These are phyloP conservation scores for barrel medic (Medicago truncatula) DNA, from an alignment of 306 rosid genomes.

Conservation along the genomic window MtrunA17r5.0-ANR NC_053048.1:48863501-48864000, in stretches of 20 bases:
- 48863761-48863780: conserved; percentile 92
- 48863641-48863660: conserved; percentile 81
- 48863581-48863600: conserved; percentile 82
- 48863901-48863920: conserved; percentile 31
- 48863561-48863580: conserved; percentile 91
- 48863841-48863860: not conserved
- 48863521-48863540: conserved; percentile 88
- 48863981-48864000: conserved; percentile 34
- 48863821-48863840: conserved; percentile 26
- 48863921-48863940: not conserved
- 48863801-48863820: conserved; percentile 17
- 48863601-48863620: conserved; percentile 94
- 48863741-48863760: conserved; percentile 80
- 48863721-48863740: conserved; percentile 78
- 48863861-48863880: conserved; percentile 7
- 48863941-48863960: conserved; percentile 50
- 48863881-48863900: conserved; percentile 67
- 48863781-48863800: not conserved
- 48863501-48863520: conserved; percentile 41
- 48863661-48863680: conserved; percentile 89
- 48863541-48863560: conserved; percentile 95
- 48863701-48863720: conserved; percentile 83
- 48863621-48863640: conserved; percentile 87
- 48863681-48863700: conserved; percentile 96
- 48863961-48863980: conserved; percentile 22